phyloP scores from a whole-genome alignment of 257 asterid species.

The Petrea volubilis region DNA sequence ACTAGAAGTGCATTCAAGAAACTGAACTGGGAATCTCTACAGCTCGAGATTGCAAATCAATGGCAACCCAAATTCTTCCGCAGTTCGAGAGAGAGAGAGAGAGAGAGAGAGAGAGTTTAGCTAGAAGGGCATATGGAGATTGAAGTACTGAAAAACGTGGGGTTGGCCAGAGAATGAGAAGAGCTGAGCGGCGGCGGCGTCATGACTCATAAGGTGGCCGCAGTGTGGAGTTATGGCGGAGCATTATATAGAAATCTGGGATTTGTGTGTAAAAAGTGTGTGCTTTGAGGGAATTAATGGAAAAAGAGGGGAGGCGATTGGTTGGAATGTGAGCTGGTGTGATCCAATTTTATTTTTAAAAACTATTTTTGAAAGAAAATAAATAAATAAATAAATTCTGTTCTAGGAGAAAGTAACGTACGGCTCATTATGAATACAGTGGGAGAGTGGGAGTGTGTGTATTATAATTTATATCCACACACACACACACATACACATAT shows the following conservation, averaged over 20 bases:
- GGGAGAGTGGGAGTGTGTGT: constrained; percentile 14
- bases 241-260: constrained; percentile 16
- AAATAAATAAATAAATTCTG: constrained; percentile 22
- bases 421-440: constrained; percentile 50
- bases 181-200: constrained; percentile 22
- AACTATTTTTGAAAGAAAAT: constrained; percentile 14
- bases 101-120: too few relatives aligned
- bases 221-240: constrained; percentile 18
- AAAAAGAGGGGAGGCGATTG: constrained; percentile 28
- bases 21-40: not conserved
- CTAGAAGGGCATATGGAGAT: too few relatives aligned
- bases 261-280: not conserved
- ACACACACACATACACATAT: too few relatives aligned
- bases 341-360: constrained; percentile 36
- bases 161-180: not conserved
- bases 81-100: too few relatives aligned
- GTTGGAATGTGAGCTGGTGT: constrained; percentile 66
- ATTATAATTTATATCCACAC: not conserved
- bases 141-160: too few relatives aligned
- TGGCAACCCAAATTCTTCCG: too few relatives aligned
- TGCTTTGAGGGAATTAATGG: constrained; percentile 20
- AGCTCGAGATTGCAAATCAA: too few relatives aligned
- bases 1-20: not conserved
- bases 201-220: constrained; percentile 1
- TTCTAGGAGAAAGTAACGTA: constrained; percentile 59